A percentile compares a stretch with the other conserved stretches of the same genome.
These are phyloP conservation scores for Tardiomyces depauwii DNA, from an alignment of 1,139 yeast species.

Conservation along the genomic window DNA sequence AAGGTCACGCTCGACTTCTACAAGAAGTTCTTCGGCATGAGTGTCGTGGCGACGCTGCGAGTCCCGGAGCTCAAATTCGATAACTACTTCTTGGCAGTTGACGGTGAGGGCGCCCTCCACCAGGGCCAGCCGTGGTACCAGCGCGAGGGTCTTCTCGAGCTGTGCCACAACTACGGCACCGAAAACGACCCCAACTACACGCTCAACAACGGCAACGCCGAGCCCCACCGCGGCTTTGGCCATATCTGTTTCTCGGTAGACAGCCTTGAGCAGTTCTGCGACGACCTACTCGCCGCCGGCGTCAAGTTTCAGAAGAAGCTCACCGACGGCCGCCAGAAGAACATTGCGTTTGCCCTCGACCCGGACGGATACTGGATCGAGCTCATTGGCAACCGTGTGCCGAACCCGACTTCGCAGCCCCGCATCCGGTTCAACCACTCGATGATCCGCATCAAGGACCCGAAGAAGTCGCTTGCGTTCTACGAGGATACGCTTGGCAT, in stretches of 20 bases:
- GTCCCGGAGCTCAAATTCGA: slow-evolving; percentile 49
- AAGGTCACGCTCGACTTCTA: slow-evolving; percentile 63
- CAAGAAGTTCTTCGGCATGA: slow-evolving; percentile 64
- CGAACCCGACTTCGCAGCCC: slow-evolving; percentile 13
- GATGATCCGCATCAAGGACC: slow-evolving; percentile 89
- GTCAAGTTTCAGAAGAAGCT: slow-evolving; percentile 75
- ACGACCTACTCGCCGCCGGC: slow-evolving; percentile 38
- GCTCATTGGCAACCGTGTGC: slow-evolving; percentile 52
- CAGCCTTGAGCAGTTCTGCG: slow-evolving; percentile 55
- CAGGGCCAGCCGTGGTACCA: slow-evolving; percentile 43
- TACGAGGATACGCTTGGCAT: slow-evolving; percentile 73
- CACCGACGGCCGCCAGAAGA: slow-evolving; percentile 80
- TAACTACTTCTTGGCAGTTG: slow-evolving; percentile 57
- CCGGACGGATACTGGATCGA: slow-evolving; percentile 98
- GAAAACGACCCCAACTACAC: slow-evolving; percentile 49
- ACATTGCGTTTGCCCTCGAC: slow-evolving; percentile 89
- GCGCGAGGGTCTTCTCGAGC: slow-evolving; percentile 71
- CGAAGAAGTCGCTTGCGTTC: slow-evolving; percentile 59
- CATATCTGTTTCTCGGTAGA: slow-evolving; percentile 85
- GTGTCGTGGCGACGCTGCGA: slow-evolving; percentile 40
- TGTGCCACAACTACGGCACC: slow-evolving; percentile 71
- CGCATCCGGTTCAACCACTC: slow-evolving; percentile 56
- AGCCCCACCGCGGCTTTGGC: slow-evolving; percentile 85
- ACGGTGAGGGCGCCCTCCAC: slow-evolving; percentile 30
- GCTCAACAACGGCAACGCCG: slow-evolving; percentile 71